Base-by-base conservation (phyloP, 2,329 filamentous ascomycete genomes). In the Aureobasidium musti region DNA sequence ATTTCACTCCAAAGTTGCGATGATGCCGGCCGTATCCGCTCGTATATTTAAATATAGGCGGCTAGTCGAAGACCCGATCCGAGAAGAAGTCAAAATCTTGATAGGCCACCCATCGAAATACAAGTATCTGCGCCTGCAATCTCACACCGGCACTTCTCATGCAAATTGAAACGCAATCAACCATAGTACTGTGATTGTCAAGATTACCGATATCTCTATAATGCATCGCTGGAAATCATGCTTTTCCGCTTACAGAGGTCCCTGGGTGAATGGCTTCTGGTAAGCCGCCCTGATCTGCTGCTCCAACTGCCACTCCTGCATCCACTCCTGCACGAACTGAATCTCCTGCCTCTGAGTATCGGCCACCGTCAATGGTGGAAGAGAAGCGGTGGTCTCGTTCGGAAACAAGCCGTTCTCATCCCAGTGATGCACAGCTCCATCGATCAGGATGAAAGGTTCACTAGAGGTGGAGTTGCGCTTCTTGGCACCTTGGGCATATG, bases 381-480 rank as follows among this genome's bases (percentile, higher is more conserved):
- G 73, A 0, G 78, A 77, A 1, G 81, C 70, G 6, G 81, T 84
- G 0, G 87, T 88, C 74, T 90, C 82, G 67, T 88, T 88, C 1
- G 80, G 76, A 59, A 88, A 86, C n/a, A 90, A 71, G 0, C 87
- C 87, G 69, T 89, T 89, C 78, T 89, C 88, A 70, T 91, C 89
- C 89, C 90, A 95, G 74, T 94, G 91, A 76, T 96, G 91, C 23
- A 93, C 90, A 0, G 86, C 90, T n/a, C 84, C 84, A 3, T 82
- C 79, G 53, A 96, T 91, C 53, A 94, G 74, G n/a, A 91, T 82
- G 69, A 89, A 90, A 0, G 91, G 91, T 79, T 92, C 84, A 56
- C 82, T 83, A 0, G 80, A 78, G 0, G 89, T 90, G 52, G 84
- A 89, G 17, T 80, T 77, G 23, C 90, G 81, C 35, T 81, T 78